These are phyloP conservation scores for Fagopyrum homotropicum DNA, from an alignment of 148 eudicot species.

Conservation along the genomic window DNA sequence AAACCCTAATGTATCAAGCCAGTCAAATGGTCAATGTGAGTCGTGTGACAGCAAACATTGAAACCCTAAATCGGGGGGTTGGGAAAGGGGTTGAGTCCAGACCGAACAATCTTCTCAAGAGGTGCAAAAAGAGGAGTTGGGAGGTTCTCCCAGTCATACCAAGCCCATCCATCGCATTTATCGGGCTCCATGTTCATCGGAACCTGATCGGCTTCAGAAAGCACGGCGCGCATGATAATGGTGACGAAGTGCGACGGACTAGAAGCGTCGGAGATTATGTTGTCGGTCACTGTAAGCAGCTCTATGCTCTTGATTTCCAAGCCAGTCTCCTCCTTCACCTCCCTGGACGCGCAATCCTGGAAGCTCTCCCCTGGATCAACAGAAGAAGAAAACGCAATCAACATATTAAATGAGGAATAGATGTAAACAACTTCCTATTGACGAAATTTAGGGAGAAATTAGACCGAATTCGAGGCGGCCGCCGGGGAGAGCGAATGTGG, in stretches of 20 bases:
- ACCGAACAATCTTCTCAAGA: slow-evolving; percentile 41
- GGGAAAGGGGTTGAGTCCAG: slow-evolving; percentile 57
- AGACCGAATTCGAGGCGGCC: slow-evolving; percentile 89
- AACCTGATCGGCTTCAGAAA: slow-evolving; percentile 36
- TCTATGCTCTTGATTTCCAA: slow-evolving; percentile 47
- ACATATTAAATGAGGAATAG: neutral
- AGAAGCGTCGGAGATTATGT: slow-evolving; percentile 32
- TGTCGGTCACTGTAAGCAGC: slow-evolving; percentile 59
- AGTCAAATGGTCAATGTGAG: too few species aligned
- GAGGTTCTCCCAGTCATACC: slow-evolving; percentile 78
- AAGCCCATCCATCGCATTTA: slow-evolving; percentile 89
- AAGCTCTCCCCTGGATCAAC: slow-evolving; percentile 71
- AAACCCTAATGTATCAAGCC: neutral
- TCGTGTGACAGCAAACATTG: neutral
- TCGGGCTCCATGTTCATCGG: slow-evolving; percentile 69
- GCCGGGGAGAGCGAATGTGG: slow-evolving; percentile 81
- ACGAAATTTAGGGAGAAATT: neutral
- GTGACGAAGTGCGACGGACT: slow-evolving; percentile 53
- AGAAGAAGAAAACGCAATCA: neutral
- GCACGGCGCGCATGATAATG: slow-evolving; percentile 46
- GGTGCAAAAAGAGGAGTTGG: slow-evolving; percentile 69
- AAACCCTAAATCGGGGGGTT: slow-evolving; percentile 4
- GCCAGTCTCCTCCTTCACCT: slow-evolving; percentile 86
- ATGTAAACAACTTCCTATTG: neutral
- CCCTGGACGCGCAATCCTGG: slow-evolving; percentile 85